Base-by-base conservation (phyloP, 495 filamentous ascomycete species). In the Parmelia sp. region DNA sequence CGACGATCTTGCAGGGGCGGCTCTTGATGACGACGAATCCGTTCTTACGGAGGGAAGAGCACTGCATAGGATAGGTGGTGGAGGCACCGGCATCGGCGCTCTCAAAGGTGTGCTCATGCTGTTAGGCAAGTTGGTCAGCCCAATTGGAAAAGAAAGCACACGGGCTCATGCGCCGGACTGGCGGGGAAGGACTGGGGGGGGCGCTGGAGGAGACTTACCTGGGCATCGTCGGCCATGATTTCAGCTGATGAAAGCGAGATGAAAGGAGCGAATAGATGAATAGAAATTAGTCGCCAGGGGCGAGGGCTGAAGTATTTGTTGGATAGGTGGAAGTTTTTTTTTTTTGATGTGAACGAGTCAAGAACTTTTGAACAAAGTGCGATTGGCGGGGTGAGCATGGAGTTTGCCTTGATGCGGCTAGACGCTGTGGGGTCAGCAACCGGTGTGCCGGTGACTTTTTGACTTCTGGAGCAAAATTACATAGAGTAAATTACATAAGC, bases 1-100 rank as follows among this genome's bases (percentile, higher is more conserved):
- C 94, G 77, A 97, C 90, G 72, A 99, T 99, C 88, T 97, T 97
- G 92, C 94, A 99, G 67, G 94, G 94, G 72, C 94, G 93, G 76
- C 82, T 79, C 86, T 99, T 97, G 81, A 99, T 97, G 73, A 93
- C 89, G 80, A 99, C 94, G 80, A 87, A 86, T 71, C 94, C 94
- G 87, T 93, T 94, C 92, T 99, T 97, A 73, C 94, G 87, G 82
- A 99, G 86, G 70, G 94, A 93, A 79, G 94, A 99, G 80, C 94
- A 99, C 83, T 99, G 94, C 90, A 95, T 93, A 70, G 94, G 94
- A 83, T 75, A 96, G 74, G 94, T 98, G 76, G 81, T 74, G 64
- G 95, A 97, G 68, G 93, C 92, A 78, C 93, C 94, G 72, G 95
- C 90, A 81, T 95, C 90, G 81, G 87, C 89, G 78, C 84, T 84